These are phyloP conservation scores for Hymenoscyphus fraxineus DNA, from an alignment of 2,329 filamentous ascomycete genomes.

Conservation along the genomic window DNA sequence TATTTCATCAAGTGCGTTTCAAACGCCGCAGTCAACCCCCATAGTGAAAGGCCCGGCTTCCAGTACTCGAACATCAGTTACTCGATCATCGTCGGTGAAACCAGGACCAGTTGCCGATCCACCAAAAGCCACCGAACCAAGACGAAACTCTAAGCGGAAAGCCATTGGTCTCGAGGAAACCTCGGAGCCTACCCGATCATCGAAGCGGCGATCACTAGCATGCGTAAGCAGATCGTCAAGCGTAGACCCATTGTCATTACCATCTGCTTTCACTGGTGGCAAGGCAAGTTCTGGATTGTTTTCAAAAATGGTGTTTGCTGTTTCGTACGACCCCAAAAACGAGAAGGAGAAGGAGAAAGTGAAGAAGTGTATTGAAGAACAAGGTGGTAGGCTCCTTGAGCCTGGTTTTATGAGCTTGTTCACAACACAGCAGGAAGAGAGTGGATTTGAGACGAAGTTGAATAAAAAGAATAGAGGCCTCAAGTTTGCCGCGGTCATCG, in stretches of 20 bases:
- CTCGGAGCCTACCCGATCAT: conserved; percentile 15
- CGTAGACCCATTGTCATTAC: conserved; percentile 26
- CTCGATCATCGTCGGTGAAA: neutral
- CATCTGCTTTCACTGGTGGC: conserved; percentile 4
- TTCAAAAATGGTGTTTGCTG: conserved; percentile 78
- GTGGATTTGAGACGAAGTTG: conserved; percentile 46
- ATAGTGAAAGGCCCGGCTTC: neutral
- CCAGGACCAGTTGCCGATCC: no score
- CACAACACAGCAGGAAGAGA: conserved; percentile 6
- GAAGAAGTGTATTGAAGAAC: conserved; percentile 59
- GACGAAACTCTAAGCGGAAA: conserved; percentile 1
- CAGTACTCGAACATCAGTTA: neutral
- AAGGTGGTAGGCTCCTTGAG: conserved; percentile 69
- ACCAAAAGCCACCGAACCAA: neutral
- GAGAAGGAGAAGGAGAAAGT: conserved; percentile 56
- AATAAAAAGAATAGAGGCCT: conserved; percentile 48
- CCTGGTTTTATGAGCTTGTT: conserved; percentile 77
- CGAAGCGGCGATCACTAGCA: conserved; percentile 22
- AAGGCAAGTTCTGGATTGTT: conserved; percentile 50
- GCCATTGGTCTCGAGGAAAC: neutral
- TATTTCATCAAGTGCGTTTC: neutral
- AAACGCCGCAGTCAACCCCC: neutral
- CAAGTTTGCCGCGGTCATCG: conserved; percentile 81
- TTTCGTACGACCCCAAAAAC: conserved; percentile 60
- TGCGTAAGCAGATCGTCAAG: conserved; percentile 18